Conservation (phyloP, 2,329 filamentous ascomycete species). For the Penicillium sp. region DNA sequence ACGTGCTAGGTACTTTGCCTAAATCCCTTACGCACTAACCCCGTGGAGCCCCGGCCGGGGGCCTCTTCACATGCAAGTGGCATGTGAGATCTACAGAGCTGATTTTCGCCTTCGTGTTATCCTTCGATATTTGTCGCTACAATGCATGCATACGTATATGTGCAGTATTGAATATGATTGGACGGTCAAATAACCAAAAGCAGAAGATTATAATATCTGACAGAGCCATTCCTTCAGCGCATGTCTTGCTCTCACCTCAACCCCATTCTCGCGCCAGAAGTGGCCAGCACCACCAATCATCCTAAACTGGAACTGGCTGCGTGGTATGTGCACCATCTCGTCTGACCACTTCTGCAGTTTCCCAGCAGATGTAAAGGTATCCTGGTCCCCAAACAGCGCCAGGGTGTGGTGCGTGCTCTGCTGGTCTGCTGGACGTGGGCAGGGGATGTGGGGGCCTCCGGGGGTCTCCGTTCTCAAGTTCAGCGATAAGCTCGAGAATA, state of each 20-base stretch:
- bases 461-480: constrained; percentile 27
- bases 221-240: constrained; percentile 43
- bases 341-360: constrained; percentile 66
- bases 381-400: constrained; percentile 70
- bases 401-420: constrained; percentile 58
- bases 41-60: not conserved
- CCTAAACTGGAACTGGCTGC: constrained; percentile 48
- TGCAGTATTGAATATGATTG: not conserved
- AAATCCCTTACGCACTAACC: not conserved
- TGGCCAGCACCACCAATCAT: constrained; percentile 58
- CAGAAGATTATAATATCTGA: constrained; percentile 9
- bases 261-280: constrained; percentile 61
- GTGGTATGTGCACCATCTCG: constrained; percentile 47
- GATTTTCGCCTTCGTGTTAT: constrained; percentile 1
- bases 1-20: not conserved
- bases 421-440: constrained; percentile 54
- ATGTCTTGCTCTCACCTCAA: constrained; percentile 41
- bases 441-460: constrained; percentile 29
- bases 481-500: constrained; percentile 52
- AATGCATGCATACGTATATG: constrained; percentile 2
- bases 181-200: not conserved
- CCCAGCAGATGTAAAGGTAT: constrained; percentile 67
- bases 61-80: constrained; percentile 4
- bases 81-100: not conserved
- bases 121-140: not conserved